Evolutionary conservation across 768 basidiomycete species (phyloP), one percentile per base, ranked within the genome.

Genomic region (Rhizopogon salebrosus): DNA sequence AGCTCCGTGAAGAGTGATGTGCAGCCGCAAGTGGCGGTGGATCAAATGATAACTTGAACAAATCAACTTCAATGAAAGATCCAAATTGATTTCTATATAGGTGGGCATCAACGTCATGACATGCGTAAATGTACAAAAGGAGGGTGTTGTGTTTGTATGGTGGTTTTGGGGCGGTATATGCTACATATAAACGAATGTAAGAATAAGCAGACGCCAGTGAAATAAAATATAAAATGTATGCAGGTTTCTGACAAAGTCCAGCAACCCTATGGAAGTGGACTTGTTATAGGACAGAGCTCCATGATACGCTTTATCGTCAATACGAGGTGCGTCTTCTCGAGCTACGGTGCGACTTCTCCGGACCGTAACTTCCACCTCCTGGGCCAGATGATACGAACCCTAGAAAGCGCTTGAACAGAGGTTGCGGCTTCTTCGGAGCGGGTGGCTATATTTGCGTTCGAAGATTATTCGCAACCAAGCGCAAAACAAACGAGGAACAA

Each of bases 381-480:
- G 46, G 38, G 4, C 59, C 58, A 42, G 68, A 64, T 5, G 68
- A 66, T 34, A 52, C 57, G 46, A 66, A 70, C 8, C 66, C 62
- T 35, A 70, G 54, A 6, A 68, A 50, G 14, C 68, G 67, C 45
- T 59, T 70, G 35, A 70, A 51, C 13, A 70, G 31, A n/a, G 66
- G 67, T 23, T 68, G 60, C 22, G 68, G 68, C 43, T 57, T 70
- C 4, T 57, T 57, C 3, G 65, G 67, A 23, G 66, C 38, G 6
- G 68, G 64, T 0, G 66, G 52, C n/a, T 70, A 66, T 62, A 64
- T 64, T 23, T 24, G 41, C 16, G 51, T n/a, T 6, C 49, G 36
- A 24, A 35, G 22, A 53, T 49, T 40, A 36, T 42, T 35, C 48
- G 57, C 48, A 41, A 42, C 31, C 27, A n/a, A 42, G 43, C 31